A percentile compares a stretch with the other conserved stretches of the same genome.
Conservation (phyloP, 2,329 filamentous ascomycete species). For the Colletotrichum sp. region DNA sequence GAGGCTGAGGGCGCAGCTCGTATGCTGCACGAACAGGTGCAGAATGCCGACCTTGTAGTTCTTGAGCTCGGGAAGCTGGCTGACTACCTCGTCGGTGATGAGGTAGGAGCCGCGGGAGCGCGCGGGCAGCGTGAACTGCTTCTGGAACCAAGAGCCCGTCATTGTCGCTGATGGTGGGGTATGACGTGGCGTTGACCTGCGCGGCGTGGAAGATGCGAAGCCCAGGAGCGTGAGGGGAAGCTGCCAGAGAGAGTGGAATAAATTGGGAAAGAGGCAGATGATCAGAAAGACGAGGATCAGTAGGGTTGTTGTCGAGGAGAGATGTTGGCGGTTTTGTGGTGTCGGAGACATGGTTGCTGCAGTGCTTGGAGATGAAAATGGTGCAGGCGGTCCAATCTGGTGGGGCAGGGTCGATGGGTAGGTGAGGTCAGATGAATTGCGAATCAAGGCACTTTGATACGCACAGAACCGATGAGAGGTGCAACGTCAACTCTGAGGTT, state of each 20-base stretch:
- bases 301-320: constrained; percentile 44
- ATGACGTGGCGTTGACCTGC: constrained; percentile 21
- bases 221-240: constrained; percentile 48
- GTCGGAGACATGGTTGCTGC: constrained; percentile 42
- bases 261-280: constrained; percentile 54
- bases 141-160: constrained; percentile 79
- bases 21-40: constrained; percentile 95
- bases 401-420: constrained; percentile 18
- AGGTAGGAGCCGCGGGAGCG: constrained; percentile 86
- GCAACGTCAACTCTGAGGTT: neutral
- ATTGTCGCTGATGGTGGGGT: constrained; percentile 42
- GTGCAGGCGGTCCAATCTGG: constrained; percentile 11
- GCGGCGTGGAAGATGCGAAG: constrained; percentile 30
- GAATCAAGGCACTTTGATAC: constrained; percentile 1
- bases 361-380: constrained; percentile 3
- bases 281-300: constrained; percentile 54
- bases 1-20: constrained; percentile 84
- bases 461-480: neutral
- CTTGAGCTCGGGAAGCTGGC: constrained; percentile 77
- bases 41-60: constrained; percentile 85
- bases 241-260: constrained; percentile 58
- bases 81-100: constrained; percentile 76
- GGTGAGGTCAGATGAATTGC: constrained; percentile 18
- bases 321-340: constrained; percentile 33
- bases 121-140: constrained; percentile 78